Evolutionary conservation across 2,329 filamentous ascomycete genomes (phyloP).

Genomic region (Aureobasidium namibiae): DNA sequence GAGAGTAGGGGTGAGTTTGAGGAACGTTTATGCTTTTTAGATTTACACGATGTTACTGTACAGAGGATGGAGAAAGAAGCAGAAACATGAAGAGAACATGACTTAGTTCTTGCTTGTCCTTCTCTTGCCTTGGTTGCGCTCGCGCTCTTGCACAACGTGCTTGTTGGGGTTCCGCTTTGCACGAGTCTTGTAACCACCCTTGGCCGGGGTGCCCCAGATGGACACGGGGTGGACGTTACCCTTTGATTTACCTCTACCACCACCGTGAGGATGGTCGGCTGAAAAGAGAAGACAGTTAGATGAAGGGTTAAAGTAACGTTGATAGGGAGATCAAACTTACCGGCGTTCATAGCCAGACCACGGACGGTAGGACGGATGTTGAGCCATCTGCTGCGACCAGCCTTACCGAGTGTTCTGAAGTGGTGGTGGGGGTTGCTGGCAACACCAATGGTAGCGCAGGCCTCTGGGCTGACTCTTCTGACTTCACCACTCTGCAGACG

Average conservation of each 20-base stretch:
- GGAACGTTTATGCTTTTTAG: not conserved
- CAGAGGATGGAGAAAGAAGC: not conserved
- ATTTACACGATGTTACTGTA: slow-evolving; percentile 7
- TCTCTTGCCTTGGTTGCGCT: slow-evolving; percentile 86
- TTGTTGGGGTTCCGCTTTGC: slow-evolving; percentile 84
- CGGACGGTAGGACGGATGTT: slow-evolving; percentile 92
- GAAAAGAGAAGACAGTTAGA: slow-evolving; percentile 16
- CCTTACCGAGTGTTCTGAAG: slow-evolving; percentile 87
- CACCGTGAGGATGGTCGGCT: slow-evolving; percentile 95
- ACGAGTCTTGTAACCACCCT: slow-evolving; percentile 87
- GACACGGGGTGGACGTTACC: slow-evolving; percentile 91
- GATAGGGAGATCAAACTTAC: slow-evolving; percentile 38
- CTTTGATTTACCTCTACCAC: slow-evolving; percentile 98
- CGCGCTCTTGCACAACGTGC: slow-evolving; percentile 75
- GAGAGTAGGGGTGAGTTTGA: not conserved
- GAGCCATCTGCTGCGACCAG: slow-evolving; percentile 85
- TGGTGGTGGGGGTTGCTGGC: slow-evolving; percentile 91
- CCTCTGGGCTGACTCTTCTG: slow-evolving; percentile 79
- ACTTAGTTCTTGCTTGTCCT: slow-evolving; percentile 30
- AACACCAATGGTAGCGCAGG: slow-evolving; percentile 88
- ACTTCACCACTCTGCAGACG: slow-evolving; percentile 89
- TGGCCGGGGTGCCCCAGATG: slow-evolving; percentile 89
- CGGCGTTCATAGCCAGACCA: slow-evolving; percentile 97
- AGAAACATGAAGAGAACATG: not conserved
- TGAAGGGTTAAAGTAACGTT: not conserved